A percentile compares a stretch with the other conserved stretches of the same genome.
These are phyloP conservation scores for Cochlearia excelsa DNA, from an alignment of 345 rosid genomes.

Conservation along the genomic window DNA sequence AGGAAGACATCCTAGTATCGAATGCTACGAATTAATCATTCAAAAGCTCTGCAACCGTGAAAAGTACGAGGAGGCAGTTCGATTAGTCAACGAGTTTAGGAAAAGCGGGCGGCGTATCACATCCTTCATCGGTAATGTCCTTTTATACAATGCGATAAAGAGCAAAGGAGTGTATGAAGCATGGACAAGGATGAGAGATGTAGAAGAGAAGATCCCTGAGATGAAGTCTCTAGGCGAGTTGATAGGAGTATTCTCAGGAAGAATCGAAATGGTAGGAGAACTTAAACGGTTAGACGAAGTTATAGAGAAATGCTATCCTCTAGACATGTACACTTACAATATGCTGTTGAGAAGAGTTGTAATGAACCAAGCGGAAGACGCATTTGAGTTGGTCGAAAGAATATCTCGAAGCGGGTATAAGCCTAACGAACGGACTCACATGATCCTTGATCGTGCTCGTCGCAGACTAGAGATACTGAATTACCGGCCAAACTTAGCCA, in stretches of 20 bases:
- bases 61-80: constrained; percentile 45
- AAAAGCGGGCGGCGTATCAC: constrained; percentile 50
- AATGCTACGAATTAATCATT: constrained; percentile 60
- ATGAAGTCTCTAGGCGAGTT: constrained; percentile 54
- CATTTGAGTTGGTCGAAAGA: constrained; percentile 44
- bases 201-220: constrained; percentile 40
- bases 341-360: constrained; percentile 51
- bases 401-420: constrained; percentile 52
- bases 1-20: constrained; percentile 46
- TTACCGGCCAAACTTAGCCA: constrained; percentile 32
- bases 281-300: constrained; percentile 47
- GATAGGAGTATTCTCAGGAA: constrained; percentile 58
- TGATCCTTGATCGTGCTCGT: constrained; percentile 42
- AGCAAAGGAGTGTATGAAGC: constrained; percentile 49
- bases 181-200: constrained; percentile 49
- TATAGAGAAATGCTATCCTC: constrained; percentile 60
- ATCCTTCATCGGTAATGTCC: constrained; percentile 68
- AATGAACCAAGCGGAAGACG: constrained; percentile 40
- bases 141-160: constrained; percentile 54
- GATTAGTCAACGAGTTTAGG: constrained; percentile 51
- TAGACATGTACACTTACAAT: constrained; percentile 57
- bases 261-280: constrained; percentile 31
- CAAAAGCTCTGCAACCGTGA: constrained; percentile 38
- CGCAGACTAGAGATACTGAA: constrained; percentile 34
- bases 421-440: constrained; percentile 60